phyloP scores from a whole-genome alignment of 768 basidiomycete species.

The Boletus vermiculosoides region DNA sequence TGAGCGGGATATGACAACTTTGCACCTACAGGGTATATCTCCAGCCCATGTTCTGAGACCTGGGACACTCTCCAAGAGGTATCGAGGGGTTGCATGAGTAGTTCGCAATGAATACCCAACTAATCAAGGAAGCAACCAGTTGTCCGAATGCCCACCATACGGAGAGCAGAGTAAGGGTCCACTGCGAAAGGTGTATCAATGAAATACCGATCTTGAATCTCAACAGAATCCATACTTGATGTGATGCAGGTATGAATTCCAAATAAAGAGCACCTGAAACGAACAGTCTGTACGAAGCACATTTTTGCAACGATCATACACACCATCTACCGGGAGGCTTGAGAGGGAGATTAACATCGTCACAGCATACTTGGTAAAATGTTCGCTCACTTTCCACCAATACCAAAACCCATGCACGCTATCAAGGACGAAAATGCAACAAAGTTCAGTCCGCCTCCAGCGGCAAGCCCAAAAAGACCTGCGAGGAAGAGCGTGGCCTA shows the following conservation, averaged over 20 bases:
- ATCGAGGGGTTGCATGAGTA: conserved; percentile 45
- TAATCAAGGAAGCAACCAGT: conserved; percentile 49
- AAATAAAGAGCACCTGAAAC: conserved; percentile 43
- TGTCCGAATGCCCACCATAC: conserved; percentile 54
- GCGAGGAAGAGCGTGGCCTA: conserved; percentile 37
- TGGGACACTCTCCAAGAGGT: conserved; percentile 41
- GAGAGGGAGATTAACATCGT: conserved; percentile 13
- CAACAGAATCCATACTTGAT: conserved; percentile 30
- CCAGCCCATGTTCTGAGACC: conserved; percentile 59
- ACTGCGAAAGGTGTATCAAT: conserved; percentile 28
- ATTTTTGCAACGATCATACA: conserved; percentile 3
- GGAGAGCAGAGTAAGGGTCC: conserved; percentile 54
- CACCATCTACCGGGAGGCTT: conserved; percentile 49
- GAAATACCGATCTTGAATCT: background rate
- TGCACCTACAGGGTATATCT: conserved; percentile 47
- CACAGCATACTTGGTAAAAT: conserved; percentile 11
- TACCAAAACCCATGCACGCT: conserved; percentile 48
- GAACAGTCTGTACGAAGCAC: background rate
- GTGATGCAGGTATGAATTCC: conserved; percentile 43
- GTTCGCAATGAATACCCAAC: conserved; percentile 56
- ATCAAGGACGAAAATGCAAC: conserved; percentile 44
- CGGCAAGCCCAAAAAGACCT: conserved; percentile 51
- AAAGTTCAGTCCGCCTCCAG: conserved; percentile 47
- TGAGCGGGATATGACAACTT: background rate
- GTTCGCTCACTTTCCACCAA: conserved; percentile 49